Evolutionary conservation across 495 filamentous ascomycete species (phyloP).

Genomic region (Penicilliopsis zonata): DNA sequence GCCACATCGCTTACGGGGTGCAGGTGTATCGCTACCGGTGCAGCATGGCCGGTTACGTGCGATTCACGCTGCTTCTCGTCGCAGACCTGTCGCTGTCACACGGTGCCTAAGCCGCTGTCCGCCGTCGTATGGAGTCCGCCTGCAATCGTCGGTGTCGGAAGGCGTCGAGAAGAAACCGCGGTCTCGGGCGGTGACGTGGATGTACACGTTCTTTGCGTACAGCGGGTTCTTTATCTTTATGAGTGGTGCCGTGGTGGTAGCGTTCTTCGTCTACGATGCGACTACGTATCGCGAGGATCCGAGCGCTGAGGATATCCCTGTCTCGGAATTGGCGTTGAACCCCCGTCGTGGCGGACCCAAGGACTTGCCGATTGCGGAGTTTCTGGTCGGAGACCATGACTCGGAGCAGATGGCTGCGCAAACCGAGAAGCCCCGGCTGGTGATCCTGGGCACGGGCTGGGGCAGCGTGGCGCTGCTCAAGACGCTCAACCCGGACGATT

Average conservation of each 20-base stretch:
- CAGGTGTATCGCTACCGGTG: conserved; percentile 4
- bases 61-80: conserved; percentile 12
- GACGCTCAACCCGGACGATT: conserved; percentile 76
- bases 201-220: conserved; percentile 40
- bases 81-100: conserved; percentile 11
- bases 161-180: conserved; percentile 3
- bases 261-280: conserved; percentile 91
- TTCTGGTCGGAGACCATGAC: conserved; percentile 80
- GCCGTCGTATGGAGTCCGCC: conserved; percentile 10
- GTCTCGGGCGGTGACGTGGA: conserved; percentile 9
- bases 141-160: conserved; percentile 15
- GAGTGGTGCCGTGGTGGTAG: conserved; percentile 45
- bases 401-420: conserved; percentile 48
- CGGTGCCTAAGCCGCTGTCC: conserved; percentile 5
- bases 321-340: conserved; percentile 70
- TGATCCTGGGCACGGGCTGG: conserved; percentile 92
- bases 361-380: conserved; percentile 84
- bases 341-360: conserved; percentile 86
- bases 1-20: conserved; percentile 10
- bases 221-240: conserved; percentile 48
- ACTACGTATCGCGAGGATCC: conserved; percentile 69
- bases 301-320: conserved; percentile 56
- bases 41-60: conserved; percentile 9
- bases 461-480: conserved; percentile 88
- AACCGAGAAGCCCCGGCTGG: conserved; percentile 81